Evolutionary conservation across 441 rosid genomes (phyloP), one percentile per base, ranked within the genome.

Genomic region (Jatropha podagrica): DNA sequence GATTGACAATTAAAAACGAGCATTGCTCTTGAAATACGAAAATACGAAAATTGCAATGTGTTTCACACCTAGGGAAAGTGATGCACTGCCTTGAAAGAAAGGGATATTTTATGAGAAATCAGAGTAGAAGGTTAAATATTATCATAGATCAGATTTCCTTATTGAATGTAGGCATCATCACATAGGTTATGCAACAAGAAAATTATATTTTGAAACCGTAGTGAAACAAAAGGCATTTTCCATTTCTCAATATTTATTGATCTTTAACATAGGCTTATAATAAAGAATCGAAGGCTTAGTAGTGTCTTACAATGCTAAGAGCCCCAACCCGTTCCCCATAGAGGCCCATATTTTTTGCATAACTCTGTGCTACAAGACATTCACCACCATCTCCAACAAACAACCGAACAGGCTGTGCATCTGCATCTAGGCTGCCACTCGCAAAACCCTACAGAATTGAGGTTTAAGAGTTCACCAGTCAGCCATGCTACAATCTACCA

Each of bases 281-380:
- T 10, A 51, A 64, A 65, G 20, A 52, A 54, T 68, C 44, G 37
- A 48, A 78, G 77, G 79, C 63, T 76, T 49, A 46, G 76, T 40
- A 54, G 70, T 59, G 65, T 55, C 91, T 86, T 91, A 93, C 99
- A 77, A 95, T 87, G 90, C 97, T 93, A 72, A 95, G 92, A 32
- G 99, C 97, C 71, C 98, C 97, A 77, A 92, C 93, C 77, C 97
- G 87, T 80, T 93, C 99, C 65, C 97, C 99, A 74, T 95, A 95
- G 60, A 95, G 98, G 32, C 98, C 99, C 98, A 95, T 88, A 78
- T 90, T 95, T 86, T 93, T 95, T 11, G 99, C 97, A 77, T 88
- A 95, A 83, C 97, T 89, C 79, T 93, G 99, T 18, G 98, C 97
- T 60, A 84, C 76, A n/a, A 95, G 84, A 80, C 91, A 90, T 81